These are phyloP conservation scores for Lophium mytilinum DNA, from an alignment of 495 filamentous ascomycete genomes.

Conservation along the genomic window DNA sequence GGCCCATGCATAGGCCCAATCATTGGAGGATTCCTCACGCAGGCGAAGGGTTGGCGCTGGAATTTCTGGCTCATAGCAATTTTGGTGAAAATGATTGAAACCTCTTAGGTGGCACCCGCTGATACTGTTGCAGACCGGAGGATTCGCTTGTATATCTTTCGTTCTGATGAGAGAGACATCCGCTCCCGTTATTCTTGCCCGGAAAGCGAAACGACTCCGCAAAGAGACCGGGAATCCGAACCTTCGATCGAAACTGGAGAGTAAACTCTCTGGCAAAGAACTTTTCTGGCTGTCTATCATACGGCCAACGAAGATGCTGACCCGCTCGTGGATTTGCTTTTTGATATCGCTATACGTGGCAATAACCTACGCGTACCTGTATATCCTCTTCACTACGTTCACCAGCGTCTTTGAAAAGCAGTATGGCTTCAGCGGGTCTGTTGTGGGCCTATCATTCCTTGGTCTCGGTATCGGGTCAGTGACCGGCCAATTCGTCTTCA, in stretches of 20 bases:
- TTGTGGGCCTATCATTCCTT: slow-evolving; percentile 30
- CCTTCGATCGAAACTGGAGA: slow-evolving; percentile 31
- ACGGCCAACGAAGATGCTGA: slow-evolving; percentile 45
- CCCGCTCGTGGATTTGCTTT: slow-evolving; percentile 53
- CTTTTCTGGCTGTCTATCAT: slow-evolving; percentile 40
- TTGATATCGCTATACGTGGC: slow-evolving; percentile 65
- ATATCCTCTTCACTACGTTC: slow-evolving; percentile 74
- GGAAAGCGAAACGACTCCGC: slow-evolving; percentile 26
- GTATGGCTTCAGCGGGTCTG: slow-evolving; percentile 37
- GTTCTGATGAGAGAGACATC: slow-evolving; percentile 29
- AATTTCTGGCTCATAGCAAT: slow-evolving; percentile 32
- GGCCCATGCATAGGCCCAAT: slow-evolving; percentile 34
- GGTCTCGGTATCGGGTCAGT: slow-evolving; percentile 28
- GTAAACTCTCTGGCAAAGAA: slow-evolving; percentile 25
- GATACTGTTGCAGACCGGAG: slow-evolving; percentile 18
- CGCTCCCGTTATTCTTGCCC: slow-evolving; percentile 25
- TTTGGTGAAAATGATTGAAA: slow-evolving; percentile 16
- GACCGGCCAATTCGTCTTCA: slow-evolving; percentile 24
- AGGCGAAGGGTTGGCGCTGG: slow-evolving; percentile 33
- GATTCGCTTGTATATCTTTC: slow-evolving; percentile 11
- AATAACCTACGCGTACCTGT: slow-evolving; percentile 67
- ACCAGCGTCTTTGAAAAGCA: slow-evolving; percentile 48
- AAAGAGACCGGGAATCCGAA: slow-evolving; percentile 27
- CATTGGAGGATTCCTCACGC: slow-evolving; percentile 35
- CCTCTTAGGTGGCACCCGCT: background rate